Evolutionary conservation across 2,329 filamentous ascomycete genomes (phyloP).

Genomic region (Sporothrix mexicana): DNA sequence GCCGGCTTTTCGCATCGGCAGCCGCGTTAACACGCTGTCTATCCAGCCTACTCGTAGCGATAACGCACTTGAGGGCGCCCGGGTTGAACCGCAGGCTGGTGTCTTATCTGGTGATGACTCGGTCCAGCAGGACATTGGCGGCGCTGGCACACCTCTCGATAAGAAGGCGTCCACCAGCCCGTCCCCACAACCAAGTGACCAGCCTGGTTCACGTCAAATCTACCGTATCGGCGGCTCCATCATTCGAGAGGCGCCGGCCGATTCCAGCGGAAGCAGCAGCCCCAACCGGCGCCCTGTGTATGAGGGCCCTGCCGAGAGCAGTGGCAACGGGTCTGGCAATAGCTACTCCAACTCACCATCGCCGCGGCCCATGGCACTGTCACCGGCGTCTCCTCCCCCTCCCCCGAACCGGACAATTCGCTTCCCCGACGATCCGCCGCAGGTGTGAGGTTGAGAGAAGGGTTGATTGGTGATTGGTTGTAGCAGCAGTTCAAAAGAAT

Average conservation of each 20-base stretch:
- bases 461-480: not conserved
- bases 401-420: slow-evolving; percentile 48
- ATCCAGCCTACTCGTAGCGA: not conserved
- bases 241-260: slow-evolving; percentile 40
- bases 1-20: slow-evolving; percentile 43
- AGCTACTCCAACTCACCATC: not conserved
- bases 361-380: not conserved
- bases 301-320: not conserved
- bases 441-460: not conserved
- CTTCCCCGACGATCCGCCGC: slow-evolving; percentile 50
- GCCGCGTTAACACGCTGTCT: slow-evolving; percentile 42
- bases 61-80: not conserved
- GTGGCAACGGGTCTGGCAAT: not conserved
- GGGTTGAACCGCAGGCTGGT: not conserved
- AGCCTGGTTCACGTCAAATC: slow-evolving; percentile 37
- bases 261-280: slow-evolving; percentile 10
- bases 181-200: not conserved
- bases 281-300: slow-evolving; percentile 3
- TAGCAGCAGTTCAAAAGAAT: not conserved
- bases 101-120: not conserved
- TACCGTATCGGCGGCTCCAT: slow-evolving; percentile 52
- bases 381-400: not conserved
- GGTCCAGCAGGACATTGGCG: not conserved
- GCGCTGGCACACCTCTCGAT: slow-evolving; percentile 32
- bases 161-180: not conserved